phyloP scores from a whole-genome alignment of 352 stramenopile genomes.

The Thalassiosira sp. region DNA sequence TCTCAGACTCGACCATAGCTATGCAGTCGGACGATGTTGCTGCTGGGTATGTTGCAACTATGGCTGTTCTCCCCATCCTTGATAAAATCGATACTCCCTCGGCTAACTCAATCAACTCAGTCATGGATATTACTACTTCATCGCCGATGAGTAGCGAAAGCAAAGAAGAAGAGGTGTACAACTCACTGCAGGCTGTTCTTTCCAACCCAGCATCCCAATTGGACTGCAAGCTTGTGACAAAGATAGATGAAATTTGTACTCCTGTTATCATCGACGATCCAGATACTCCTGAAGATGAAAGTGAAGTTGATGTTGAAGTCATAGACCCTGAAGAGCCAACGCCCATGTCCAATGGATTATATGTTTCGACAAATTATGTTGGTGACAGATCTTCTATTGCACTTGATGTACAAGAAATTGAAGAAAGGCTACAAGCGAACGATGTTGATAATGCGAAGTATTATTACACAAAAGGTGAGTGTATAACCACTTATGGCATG shows the following conservation, averaged over 20 bases:
- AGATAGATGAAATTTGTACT: slow-evolving; percentile 54
- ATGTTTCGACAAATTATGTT: slow-evolving; percentile 79
- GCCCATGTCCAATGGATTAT: slow-evolving; percentile 75
- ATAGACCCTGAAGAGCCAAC: slow-evolving; percentile 60
- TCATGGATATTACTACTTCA: slow-evolving; percentile 42
- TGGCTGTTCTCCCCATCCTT: slow-evolving; percentile 66
- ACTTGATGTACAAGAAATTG: slow-evolving; percentile 74
- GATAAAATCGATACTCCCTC: slow-evolving; percentile 45
- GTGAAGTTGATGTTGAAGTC: background rate
- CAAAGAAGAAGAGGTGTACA: slow-evolving; percentile 23
- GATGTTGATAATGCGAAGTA: slow-evolving; percentile 54
- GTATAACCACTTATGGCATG: no score
- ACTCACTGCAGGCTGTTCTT: slow-evolving; percentile 31
- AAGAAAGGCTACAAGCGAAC: slow-evolving; percentile 52
- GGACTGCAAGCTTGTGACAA: slow-evolving; percentile 43
- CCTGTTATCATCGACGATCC: slow-evolving; percentile 6
- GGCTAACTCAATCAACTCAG: slow-evolving; percentile 49
- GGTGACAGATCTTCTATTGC: slow-evolving; percentile 78
- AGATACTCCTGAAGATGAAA: slow-evolving; percentile 1
- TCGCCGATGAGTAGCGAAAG: background rate
- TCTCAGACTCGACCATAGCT: slow-evolving; percentile 31
- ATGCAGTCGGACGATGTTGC: slow-evolving; percentile 34
- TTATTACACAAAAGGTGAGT: slow-evolving; percentile 66
- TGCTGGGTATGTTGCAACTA: slow-evolving; percentile 53
- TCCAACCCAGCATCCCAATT: slow-evolving; percentile 29